Evolutionary conservation across 192 early-diverging fungal species (phyloP).

Genomic region (Rhizophagus sp.): DNA sequence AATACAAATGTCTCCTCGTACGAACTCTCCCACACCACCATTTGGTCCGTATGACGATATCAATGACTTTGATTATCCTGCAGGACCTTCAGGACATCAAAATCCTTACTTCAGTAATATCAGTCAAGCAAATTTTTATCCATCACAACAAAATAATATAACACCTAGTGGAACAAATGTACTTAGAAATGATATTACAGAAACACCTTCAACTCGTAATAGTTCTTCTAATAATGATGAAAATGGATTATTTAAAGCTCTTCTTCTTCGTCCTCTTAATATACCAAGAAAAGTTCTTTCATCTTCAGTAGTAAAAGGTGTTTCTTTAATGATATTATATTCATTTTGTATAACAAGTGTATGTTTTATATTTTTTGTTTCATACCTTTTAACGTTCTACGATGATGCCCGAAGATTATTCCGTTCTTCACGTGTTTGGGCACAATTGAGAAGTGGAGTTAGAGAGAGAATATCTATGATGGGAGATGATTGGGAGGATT

Average conservation of each 20-base stretch:
- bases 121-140: slow-evolving; percentile 4
- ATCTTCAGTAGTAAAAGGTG: slow-evolving; percentile 15
- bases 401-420: slow-evolving; percentile 20
- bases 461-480: slow-evolving; percentile 17
- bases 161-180: background rate
- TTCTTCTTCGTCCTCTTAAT: slow-evolving; percentile 6
- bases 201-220: background rate
- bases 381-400: slow-evolving; percentile 30
- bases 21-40: slow-evolving; percentile 15
- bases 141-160: slow-evolving; percentile 11
- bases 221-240: background rate
- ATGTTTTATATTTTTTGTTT: slow-evolving; percentile 23
- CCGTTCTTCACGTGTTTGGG: slow-evolving; percentile 23
- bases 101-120: background rate
- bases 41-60: slow-evolving; percentile 8
- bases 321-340: slow-evolving; percentile 17
- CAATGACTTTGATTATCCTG: background rate
- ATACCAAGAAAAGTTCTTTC: slow-evolving; percentile 17
- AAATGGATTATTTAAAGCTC: background rate
- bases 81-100: background rate
- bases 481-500: slow-evolving; percentile 30
- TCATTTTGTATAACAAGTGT: slow-evolving; percentile 23
- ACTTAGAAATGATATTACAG: slow-evolving; percentile 2
- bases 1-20: slow-evolving; percentile 26
- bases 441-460: slow-evolving; percentile 12